Evolutionary conservation across 768 basidiomycete species (phyloP), one percentile per base, ranked within the genome.

Genomic region (Gelatoporia subvermispora): DNA sequence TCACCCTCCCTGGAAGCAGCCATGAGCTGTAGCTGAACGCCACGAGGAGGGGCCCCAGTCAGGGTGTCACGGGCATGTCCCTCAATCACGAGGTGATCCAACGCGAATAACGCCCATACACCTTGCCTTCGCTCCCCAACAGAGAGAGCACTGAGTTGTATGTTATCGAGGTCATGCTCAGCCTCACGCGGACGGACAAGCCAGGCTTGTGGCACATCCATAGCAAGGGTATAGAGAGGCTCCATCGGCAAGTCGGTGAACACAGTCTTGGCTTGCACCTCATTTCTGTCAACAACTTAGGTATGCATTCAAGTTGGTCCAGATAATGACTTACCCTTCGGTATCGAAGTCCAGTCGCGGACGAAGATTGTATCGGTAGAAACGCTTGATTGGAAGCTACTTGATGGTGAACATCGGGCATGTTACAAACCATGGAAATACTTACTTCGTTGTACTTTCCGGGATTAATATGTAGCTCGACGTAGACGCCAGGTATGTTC

Each of bases 121-220:
- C 85, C 82, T 3, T 53, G 48, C 0, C 51, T 52, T 15, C 72
- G 69, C 38, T 87, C 84, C 36, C 75, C 72, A 0, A 73, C 69
- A 1, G 78, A 70, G 2, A 95, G 73, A 38, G 77, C 76, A 10
- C 74, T 76, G 7, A 98, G 78, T 39, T 93, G 88, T 49, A 99
- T 86, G 65, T 99, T 99, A 69, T 99, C 95, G 22, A 98, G 79
- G 63, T 99, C 95, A 56, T 96, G 90, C 1, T 84, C 72, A 0
- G 94, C 87, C 60, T 91, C 83, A 11, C 82, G 80, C 1, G 95
- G 96, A 10, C 91, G 84, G 22, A 93, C 93, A 7, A 97, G 81
- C 96, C 96, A 99, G 0, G 95, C 82, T 2, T 82, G 72, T 4
- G 89, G 91, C 2, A 92, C 84, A 44, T 98, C 95, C 79, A 96